A percentile compares a stretch with the other conserved stretches of the same genome.
These are phyloP conservation scores for Wallacemonas sp. DNA, from an alignment of 208 protist species.

Conservation along the genomic window DNA sequence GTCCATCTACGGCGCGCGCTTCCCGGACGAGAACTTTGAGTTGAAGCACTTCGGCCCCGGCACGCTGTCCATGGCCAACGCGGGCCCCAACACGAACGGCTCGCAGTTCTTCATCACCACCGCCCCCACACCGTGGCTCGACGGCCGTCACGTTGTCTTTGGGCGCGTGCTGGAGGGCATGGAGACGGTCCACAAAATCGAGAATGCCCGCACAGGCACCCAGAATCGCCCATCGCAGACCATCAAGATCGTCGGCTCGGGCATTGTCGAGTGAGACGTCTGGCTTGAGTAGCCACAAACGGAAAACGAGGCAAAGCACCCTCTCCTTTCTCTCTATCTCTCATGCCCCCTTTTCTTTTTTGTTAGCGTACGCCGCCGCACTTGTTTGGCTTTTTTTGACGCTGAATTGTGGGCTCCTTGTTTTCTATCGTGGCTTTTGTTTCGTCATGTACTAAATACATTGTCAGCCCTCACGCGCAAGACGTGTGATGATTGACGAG, in stretches of 20 bases:
- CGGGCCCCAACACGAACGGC: slow-evolving; percentile 92
- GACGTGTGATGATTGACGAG: too few species aligned
- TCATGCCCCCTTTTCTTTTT: too few species aligned
- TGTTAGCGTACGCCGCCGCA: too few species aligned
- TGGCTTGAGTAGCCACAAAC: too few species aligned
- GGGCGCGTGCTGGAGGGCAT: slow-evolving; percentile 92
- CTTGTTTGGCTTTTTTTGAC: too few species aligned
- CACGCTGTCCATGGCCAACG: slow-evolving; percentile 92
- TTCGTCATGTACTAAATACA: too few species aligned
- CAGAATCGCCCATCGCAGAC: slow-evolving; percentile 28
- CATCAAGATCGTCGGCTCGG: slow-evolving; percentile 51
- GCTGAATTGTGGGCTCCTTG: too few species aligned
- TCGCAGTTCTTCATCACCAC: slow-evolving; percentile 94
- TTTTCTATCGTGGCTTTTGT: too few species aligned
- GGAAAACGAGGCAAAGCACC: too few species aligned
- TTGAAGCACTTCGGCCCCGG: slow-evolving; percentile 68
- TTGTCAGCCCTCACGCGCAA: too few species aligned
- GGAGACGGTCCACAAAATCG: slow-evolving; percentile 84
- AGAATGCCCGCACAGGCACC: slow-evolving; percentile 46
- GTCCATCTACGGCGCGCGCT: slow-evolving; percentile 65
- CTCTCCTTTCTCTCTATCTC: too few species aligned
- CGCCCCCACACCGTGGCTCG: slow-evolving; percentile 76
- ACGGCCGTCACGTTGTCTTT: slow-evolving; percentile 97
- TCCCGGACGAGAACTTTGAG: slow-evolving; percentile 53
- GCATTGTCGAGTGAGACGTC: slow-evolving; percentile 15